A percentile compares a stretch with the other conserved stretches of the same genome.
Conservation (phyloP, 2,329 filamentous ascomycete genomes). For the Intubia oerlemansii region DNA sequence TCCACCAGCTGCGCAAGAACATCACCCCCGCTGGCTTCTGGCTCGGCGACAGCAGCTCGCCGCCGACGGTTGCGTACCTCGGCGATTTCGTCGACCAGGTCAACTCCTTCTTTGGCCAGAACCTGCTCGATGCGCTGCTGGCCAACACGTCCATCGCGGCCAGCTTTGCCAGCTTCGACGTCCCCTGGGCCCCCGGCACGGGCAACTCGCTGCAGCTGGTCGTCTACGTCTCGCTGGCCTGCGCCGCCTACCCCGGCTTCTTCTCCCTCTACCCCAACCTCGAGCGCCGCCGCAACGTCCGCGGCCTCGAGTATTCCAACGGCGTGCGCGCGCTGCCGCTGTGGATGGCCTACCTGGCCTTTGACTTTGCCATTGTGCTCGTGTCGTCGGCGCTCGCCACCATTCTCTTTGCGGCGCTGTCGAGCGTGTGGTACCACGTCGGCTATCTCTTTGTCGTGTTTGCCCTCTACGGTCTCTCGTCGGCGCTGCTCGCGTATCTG, state of each 20-base stretch:
- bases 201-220: conserved; percentile 61
- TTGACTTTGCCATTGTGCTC: conserved; percentile 61
- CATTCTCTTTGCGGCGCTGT: conserved; percentile 44
- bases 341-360: conserved; percentile 64
- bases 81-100: conserved; percentile 36
- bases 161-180: conserved; percentile 54
- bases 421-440: conserved; percentile 51
- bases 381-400: conserved; percentile 42
- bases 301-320: conserved; percentile 78
- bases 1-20: conserved; percentile 39
- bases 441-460: conserved; percentile 69
- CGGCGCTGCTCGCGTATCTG: conserved; percentile 57
- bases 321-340: conserved; percentile 64
- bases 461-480: conserved; percentile 59
- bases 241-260: conserved; percentile 64
- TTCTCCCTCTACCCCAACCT: conserved; percentile 78
- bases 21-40: conserved; percentile 66
- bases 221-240: conserved; percentile 60
- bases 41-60: conserved; percentile 36
- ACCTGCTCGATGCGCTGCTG: conserved; percentile 43
- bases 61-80: conserved; percentile 49
- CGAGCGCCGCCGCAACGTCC: conserved; percentile 58
- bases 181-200: conserved; percentile 44
- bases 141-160: conserved; percentile 48
- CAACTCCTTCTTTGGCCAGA: conserved; percentile 40